phyloP scores from a whole-genome alignment of 306 rosid genomes.

The Luffa acutangula region DNA sequence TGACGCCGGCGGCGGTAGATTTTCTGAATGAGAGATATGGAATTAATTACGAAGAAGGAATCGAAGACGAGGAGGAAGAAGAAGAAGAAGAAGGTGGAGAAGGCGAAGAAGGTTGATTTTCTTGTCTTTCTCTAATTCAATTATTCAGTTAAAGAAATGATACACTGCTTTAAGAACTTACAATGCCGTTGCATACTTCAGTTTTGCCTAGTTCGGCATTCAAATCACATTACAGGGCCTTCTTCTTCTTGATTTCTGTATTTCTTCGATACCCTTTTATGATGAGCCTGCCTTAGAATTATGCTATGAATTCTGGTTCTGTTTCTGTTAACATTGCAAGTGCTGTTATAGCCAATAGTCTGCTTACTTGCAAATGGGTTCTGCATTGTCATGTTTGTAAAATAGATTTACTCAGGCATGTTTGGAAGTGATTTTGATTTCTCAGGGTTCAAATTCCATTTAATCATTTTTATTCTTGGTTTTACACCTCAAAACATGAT shows the following conservation, averaged over 20 bases:
- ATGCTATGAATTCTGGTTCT: background rate
- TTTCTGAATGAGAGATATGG: slow-evolving; percentile 76
- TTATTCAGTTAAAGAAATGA: background rate
- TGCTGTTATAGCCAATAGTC: background rate
- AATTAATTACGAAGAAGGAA: slow-evolving; percentile 24
- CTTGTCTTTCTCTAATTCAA: background rate
- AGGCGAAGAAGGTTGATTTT: slow-evolving; percentile 25
- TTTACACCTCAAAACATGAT: background rate
- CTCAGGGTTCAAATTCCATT: no score
- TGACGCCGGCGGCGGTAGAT: slow-evolving; percentile 60
- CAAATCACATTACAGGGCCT: background rate
- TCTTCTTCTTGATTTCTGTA: background rate
- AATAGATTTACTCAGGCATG: background rate
- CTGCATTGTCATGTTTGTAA: background rate
- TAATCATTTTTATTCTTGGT: background rate
- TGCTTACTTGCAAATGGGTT: background rate
- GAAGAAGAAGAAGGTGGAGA: slow-evolving; percentile 21
- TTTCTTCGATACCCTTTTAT: background rate
- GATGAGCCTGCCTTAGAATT: background rate
- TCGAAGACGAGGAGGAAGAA: slow-evolving; percentile 26
- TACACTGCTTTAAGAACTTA: background rate
- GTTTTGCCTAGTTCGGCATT: background rate
- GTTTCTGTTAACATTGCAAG: background rate
- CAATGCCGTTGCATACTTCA: background rate
- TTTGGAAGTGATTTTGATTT: no score